Conservation (phyloP, 352 stramenopile genomes). For the Phytophthora brassicae region DNA sequence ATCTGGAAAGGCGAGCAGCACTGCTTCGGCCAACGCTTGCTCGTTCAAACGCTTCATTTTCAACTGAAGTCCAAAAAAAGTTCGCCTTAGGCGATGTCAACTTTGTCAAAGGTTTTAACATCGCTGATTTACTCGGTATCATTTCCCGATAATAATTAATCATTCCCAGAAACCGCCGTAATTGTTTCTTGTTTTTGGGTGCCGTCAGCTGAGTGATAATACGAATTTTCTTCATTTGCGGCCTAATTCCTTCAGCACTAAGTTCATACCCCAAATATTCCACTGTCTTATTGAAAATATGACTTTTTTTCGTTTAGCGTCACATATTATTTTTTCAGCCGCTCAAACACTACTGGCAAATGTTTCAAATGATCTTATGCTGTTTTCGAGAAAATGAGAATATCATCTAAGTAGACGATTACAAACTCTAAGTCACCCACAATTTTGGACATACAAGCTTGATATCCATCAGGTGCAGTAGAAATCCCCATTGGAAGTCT, state of each 20-base stretch:
- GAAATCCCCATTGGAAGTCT: slow-evolving; percentile 11
- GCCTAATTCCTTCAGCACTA: slow-evolving; percentile 2
- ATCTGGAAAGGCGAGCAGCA: slow-evolving; percentile 7
- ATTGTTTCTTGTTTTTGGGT: slow-evolving; percentile 1
- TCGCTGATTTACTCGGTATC: not conserved
- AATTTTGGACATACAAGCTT: slow-evolving; percentile 15
- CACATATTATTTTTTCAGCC: slow-evolving; percentile 1
- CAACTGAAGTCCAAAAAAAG: slow-evolving; percentile 5
- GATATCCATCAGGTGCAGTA: slow-evolving; percentile 14
- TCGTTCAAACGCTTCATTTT: slow-evolving; percentile 2
- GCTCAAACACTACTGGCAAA: not conserved
- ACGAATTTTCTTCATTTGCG: slow-evolving; percentile 10
- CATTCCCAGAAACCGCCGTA: slow-evolving; percentile 1
- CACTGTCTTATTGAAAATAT: slow-evolving; percentile 2
- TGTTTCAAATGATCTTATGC: slow-evolving; percentile 9
- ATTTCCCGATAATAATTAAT: too few relatives aligned
- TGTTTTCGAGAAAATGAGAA: too few relatives aligned
- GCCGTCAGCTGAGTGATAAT: not conserved
- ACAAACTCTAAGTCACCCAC: slow-evolving; percentile 4
- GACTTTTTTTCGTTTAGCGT: too few relatives aligned
- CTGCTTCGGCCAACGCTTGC: not conserved
- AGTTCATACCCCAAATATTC: slow-evolving; percentile 4
- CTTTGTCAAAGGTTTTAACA: not conserved
- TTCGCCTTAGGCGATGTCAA: not conserved
- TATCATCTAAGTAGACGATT: too few relatives aligned